Conservation (phyloP, 352 stramenopile species). For the Peronospora belbahrii region DNA sequence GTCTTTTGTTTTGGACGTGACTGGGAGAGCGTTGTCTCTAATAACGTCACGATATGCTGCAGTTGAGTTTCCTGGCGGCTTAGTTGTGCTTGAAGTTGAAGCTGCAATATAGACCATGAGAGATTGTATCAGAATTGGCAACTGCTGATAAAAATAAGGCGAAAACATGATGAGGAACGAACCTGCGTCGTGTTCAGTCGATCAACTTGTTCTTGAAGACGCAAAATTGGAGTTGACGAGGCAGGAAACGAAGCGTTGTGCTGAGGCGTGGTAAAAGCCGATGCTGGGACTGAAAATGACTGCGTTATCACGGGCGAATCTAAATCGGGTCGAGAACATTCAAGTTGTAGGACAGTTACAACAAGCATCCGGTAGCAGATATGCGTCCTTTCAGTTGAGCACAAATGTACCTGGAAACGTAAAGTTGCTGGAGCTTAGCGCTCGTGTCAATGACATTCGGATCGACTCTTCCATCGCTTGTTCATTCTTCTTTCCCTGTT, state of each 20-base stretch:
- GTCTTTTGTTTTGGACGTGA: constrained; percentile 8
- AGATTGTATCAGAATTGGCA: too few species aligned
- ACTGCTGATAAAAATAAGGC: background rate
- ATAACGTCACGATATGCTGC: constrained; percentile 38
- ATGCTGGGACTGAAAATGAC: constrained; percentile 16
- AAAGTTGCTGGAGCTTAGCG: constrained; percentile 40
- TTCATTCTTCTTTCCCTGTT: constrained; percentile 48
- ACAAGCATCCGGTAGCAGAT: background rate
- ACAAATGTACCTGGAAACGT: constrained; percentile 17
- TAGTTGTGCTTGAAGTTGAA: constrained; percentile 49
- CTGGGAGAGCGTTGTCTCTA: constrained; percentile 24
- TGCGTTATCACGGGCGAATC: constrained; percentile 17
- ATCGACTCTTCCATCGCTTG: constrained; percentile 45
- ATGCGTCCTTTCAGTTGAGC: background rate
- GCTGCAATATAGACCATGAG: constrained; percentile 17
- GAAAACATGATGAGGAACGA: constrained; percentile 1
- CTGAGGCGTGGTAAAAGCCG: constrained; percentile 15
- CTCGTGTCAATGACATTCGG: constrained; percentile 39
- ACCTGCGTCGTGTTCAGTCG: constrained; percentile 48
- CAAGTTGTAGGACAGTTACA: constrained; percentile 6
- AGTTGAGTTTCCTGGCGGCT: constrained; percentile 48
- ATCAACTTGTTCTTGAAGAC: constrained; percentile 51
- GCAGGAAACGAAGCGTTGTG: constrained; percentile 15
- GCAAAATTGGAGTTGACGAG: constrained; percentile 9
- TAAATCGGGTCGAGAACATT: constrained; percentile 25